Percentiles rank a stretch among this genome's conserved stretches.
Conservation (phyloP, 805 yeast genomes). For the Lachancea sp. region DNA sequence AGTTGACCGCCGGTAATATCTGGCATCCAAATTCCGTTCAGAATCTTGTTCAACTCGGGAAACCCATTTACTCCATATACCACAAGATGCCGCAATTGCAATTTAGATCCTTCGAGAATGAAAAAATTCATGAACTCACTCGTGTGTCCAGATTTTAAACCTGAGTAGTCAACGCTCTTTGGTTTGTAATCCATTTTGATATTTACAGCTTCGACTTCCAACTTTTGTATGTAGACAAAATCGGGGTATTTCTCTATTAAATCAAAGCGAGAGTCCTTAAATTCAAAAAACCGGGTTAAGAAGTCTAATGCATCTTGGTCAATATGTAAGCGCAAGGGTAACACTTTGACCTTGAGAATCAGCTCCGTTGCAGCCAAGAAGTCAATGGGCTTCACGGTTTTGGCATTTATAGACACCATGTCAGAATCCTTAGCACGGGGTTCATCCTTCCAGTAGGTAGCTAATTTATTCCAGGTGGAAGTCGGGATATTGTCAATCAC, state of each 20-base stretch:
- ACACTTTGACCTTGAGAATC: constrained; percentile 42
- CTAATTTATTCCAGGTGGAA: constrained; percentile 86
- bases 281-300: constrained; percentile 69
- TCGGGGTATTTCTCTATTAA: constrained; percentile 57
- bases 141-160: constrained; percentile 74
- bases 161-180: constrained; percentile 76
- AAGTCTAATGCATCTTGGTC: constrained; percentile 94
- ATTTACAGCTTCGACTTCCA: constrained; percentile 52
- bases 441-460: constrained; percentile 59
- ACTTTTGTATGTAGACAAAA: constrained; percentile 58
- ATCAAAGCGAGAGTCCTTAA: constrained; percentile 63
- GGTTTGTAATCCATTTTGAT: constrained; percentile 87
- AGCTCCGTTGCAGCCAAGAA: constrained; percentile 64
- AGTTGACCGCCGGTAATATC: constrained; percentile 79
- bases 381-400: constrained; percentile 59
- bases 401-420: constrained; percentile 50
- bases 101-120: constrained; percentile 76
- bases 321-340: constrained; percentile 76
- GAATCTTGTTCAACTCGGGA: constrained; percentile 45
- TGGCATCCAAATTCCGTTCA: constrained; percentile 79
- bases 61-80: constrained; percentile 77
- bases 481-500: constrained; percentile 73
- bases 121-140: constrained; percentile 86
- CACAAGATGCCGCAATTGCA: constrained; percentile 53
- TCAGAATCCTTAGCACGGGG: constrained; percentile 58